A percentile compares a stretch with the other conserved stretches of the same genome.
These are phyloP conservation scores for Penicillium atrosanguineum DNA, from an alignment of 495 filamentous ascomycete species.

Conservation along the genomic window DNA sequence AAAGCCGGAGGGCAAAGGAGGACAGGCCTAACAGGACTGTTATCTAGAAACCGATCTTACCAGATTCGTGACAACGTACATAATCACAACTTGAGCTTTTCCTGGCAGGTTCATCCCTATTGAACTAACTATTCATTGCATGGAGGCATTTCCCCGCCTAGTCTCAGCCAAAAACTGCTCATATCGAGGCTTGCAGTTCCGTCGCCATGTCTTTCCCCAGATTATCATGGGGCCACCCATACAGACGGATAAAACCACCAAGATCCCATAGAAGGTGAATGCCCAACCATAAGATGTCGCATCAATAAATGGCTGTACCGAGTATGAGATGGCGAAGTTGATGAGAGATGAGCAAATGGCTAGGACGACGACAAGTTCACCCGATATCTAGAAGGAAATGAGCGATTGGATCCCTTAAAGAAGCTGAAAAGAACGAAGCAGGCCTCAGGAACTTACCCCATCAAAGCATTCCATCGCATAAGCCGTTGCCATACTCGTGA, in stretches of 20 bases:
- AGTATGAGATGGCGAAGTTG: constrained; percentile 34
- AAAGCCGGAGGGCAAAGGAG: too few relatives aligned
- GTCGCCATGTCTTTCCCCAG: constrained; percentile 31
- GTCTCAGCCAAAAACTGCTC: constrained; percentile 26
- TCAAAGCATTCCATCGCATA: constrained; percentile 42
- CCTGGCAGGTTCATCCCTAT: too few relatives aligned
- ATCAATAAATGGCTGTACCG: constrained; percentile 33
- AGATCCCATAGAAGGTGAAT: constrained; percentile 28
- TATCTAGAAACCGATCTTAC: too few relatives aligned
- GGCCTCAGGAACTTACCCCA: constrained; percentile 17
- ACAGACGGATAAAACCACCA: constrained; percentile 20
- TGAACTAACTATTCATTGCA: neutral
- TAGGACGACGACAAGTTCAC: constrained; percentile 34
- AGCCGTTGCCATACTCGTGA: constrained; percentile 36
- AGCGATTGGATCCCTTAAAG: neutral
- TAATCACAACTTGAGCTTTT: too few relatives aligned
- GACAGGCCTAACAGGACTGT: too few relatives aligned
- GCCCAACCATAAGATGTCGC: constrained; percentile 30
- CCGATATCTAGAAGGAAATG: constrained; percentile 19
- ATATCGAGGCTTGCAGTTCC: constrained; percentile 25
- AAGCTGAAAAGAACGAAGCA: neutral
- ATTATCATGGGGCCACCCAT: constrained; percentile 25
- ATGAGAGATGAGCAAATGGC: constrained; percentile 32
- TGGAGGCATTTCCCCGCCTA: neutral
- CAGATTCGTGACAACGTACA: too few relatives aligned